A percentile compares a stretch with the other conserved stretches of the same genome.
phyloP scores from a whole-genome alignment of 2,329 filamentous ascomycete genomes.

The Fusarium transvaalense region DNA sequence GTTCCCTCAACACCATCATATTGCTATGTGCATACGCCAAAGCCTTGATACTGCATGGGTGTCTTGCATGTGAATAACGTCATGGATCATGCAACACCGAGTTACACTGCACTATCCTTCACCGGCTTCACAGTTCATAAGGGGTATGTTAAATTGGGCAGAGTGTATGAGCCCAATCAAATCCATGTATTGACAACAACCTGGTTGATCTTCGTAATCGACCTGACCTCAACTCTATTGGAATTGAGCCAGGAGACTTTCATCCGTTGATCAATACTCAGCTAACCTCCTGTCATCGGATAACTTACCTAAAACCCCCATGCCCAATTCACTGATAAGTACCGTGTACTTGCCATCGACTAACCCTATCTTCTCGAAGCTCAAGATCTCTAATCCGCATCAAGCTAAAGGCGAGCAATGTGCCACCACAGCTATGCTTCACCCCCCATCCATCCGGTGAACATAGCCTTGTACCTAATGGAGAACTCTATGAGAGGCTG shows the following conservation, averaged over 20 bases:
- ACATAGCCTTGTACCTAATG: background rate
- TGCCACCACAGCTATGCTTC: constrained; percentile 20
- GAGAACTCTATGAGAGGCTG: background rate
- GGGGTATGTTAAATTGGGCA: background rate
- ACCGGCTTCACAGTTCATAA: background rate
- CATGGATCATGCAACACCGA: background rate
- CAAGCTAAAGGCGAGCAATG: constrained; percentile 6
- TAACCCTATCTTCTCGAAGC: constrained; percentile 32
- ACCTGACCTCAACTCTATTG: background rate
- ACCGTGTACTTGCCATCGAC: constrained; percentile 29
- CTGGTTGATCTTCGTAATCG: background rate
- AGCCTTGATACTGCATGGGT: background rate
- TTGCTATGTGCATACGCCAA: background rate
- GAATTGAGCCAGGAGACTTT: background rate
- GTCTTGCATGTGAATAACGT: constrained; percentile 5
- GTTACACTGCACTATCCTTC: background rate
- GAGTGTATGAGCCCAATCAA: background rate
- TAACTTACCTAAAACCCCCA: constrained; percentile 31
- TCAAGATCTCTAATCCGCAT: constrained; percentile 7
- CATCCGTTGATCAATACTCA: background rate
- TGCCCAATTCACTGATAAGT: constrained; percentile 17
- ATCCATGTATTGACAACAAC: background rate
- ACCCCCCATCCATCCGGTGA: constrained; percentile 19
- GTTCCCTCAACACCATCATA: constrained; percentile 3
- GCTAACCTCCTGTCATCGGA: background rate